phyloP scores from a whole-genome alignment of 345 rosid genomes.

The Ceriops tagal region DNA sequence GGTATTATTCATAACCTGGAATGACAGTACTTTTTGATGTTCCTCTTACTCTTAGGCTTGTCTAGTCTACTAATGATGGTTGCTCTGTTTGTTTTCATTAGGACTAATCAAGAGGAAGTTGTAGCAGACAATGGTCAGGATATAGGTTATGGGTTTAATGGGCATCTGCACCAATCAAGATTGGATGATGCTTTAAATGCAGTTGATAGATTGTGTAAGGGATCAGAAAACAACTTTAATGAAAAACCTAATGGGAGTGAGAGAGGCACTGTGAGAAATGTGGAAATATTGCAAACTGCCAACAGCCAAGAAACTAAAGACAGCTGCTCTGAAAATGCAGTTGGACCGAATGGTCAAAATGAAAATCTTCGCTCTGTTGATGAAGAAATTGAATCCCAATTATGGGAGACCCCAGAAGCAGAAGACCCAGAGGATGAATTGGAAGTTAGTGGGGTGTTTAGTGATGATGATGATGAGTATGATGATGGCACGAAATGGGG shows the following conservation, averaged over 20 bases:
- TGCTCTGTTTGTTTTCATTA: constrained; percentile 19
- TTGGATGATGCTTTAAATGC: constrained; percentile 29
- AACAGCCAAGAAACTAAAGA: constrained; percentile 31
- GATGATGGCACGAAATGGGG: constrained; percentile 67
- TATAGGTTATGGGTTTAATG: constrained; percentile 27
- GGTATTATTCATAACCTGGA: constrained; percentile 36
- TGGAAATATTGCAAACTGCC: constrained; percentile 35
- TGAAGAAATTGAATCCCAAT: constrained; percentile 33
- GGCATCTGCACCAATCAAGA: constrained; percentile 24
- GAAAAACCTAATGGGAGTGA: constrained; percentile 17
- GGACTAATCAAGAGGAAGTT: constrained; percentile 56
- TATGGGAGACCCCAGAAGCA: constrained; percentile 92
- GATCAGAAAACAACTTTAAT: constrained; percentile 25
- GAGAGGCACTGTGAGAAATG: constrained; percentile 34
- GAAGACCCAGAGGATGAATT: constrained; percentile 58
- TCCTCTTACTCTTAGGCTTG: neutral
- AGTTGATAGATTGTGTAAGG: constrained; percentile 33
- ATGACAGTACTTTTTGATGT: constrained; percentile 1
- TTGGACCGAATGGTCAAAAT: constrained; percentile 25
- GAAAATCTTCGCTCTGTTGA: constrained; percentile 24
- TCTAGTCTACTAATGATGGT: neutral
- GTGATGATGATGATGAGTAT: constrained; percentile 64
- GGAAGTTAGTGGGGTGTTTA: constrained; percentile 49
- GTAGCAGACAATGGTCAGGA: constrained; percentile 35
- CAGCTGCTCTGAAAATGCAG: constrained; percentile 21